Evolutionary conservation across 176 grass and related monocot species (phyloP), one percentile per base, ranked within the genome.

Genomic region (Cenchrus fungigraminus): DNA sequence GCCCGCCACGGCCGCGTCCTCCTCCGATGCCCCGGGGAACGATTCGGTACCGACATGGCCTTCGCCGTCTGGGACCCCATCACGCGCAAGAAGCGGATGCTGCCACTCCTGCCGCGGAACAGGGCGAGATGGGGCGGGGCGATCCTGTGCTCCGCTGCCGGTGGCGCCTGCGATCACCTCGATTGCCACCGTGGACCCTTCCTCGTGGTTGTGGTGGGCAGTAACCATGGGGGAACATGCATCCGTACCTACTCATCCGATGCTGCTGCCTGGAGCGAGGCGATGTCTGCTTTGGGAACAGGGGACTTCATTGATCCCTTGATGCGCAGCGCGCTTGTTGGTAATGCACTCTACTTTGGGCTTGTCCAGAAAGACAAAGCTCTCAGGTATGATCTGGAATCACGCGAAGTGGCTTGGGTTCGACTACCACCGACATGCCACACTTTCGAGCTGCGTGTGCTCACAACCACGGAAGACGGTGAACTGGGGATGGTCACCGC

Each of bases 1-100:
- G 19, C 69, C 45, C 69, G 45, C 20, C 69, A 50, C 20, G 69
- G 69, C 9, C 69, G 69, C 12, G 69, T 72, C 20, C 69, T 72
- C 69, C 19, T 72, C 15, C 57, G 5, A 8, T 6, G 14, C 65
- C 6, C 1, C 1, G 34, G 31, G 31, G 31, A 45, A 45, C 6
- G 25, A 10, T 31, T 29, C 22, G 3, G 10, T 31, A 16, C 11
- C 43, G 11, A 12, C 5, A 43, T 32, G 3, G 8, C 68, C 2
- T 32, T 71, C 17, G 43, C 47, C 3, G 19, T 71, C 42, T 71
- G 43, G 68, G 68, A 71, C 43, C 68, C 68, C 17, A 22, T 71
- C 68, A 6, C 68, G 1, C 43, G 0, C 8, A 43, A 71, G 68
- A 6, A 2, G 2, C 17, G 40, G 68, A 5, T 4, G 0, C 68